Conservation (phyloP, 2,329 filamentous ascomycete genomes). For the Cordyceps tenuipes region DNA sequence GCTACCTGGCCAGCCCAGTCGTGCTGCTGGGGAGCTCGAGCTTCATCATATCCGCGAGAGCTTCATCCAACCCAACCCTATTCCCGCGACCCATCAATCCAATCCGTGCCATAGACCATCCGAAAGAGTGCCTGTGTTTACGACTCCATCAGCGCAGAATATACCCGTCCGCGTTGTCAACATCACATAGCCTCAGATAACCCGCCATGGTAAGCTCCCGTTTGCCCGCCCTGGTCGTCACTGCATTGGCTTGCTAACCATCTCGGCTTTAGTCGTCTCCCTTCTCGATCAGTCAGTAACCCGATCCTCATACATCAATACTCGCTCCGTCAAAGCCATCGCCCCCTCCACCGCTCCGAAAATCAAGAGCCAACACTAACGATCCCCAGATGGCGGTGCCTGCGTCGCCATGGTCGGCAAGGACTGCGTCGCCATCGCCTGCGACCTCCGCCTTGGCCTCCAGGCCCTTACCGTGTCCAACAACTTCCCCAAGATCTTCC, state of each 20-base stretch:
- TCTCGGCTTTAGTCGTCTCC: conserved; percentile 60
- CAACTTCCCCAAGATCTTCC: conserved; percentile 99
- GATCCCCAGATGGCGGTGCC: conserved; percentile 66
- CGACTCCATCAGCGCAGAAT: neutral
- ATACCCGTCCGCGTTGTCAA: conserved; percentile 9
- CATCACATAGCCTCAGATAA: conserved; percentile 21
- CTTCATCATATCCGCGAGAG: conserved; percentile 10
- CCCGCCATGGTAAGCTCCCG: conserved; percentile 19
- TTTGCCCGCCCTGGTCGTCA: neutral
- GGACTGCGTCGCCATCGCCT: conserved; percentile 98
- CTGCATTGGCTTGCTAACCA: conserved; percentile 22
- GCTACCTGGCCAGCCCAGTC: neutral
- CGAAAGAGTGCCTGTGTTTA: neutral
- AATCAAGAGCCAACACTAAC: conserved; percentile 9
- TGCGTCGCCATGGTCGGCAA: conserved; percentile 99
- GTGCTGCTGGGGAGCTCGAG: conserved; percentile 7
- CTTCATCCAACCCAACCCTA: neutral
- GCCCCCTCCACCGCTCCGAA: neutral
- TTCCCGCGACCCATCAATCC: neutral
- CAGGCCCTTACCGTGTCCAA: conserved; percentile 96
- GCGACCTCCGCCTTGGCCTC: conserved; percentile 93
- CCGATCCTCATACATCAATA: neutral
- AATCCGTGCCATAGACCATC: neutral
- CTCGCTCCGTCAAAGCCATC: too few relatives aligned
- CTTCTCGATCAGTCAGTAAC: conserved; percentile 81